Evolutionary conservation across 257 asterid genomes (phyloP).

Genomic region (Scutellaria minor): DNA sequence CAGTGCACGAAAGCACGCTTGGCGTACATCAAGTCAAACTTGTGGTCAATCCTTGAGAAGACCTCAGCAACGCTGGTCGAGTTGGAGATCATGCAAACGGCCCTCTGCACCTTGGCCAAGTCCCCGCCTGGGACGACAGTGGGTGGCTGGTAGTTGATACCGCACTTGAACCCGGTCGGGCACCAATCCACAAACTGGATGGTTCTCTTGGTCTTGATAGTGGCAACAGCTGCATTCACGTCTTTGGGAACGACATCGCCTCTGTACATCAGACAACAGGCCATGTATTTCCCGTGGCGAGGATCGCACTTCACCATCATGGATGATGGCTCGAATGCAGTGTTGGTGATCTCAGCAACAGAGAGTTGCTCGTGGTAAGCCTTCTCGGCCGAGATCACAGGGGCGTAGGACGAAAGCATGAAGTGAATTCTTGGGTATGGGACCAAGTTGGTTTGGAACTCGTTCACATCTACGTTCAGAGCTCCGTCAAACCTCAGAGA

Average conservation of each 20-base stretch:
- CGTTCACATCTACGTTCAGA: constrained; percentile 59
- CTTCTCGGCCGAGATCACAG: constrained; percentile 65
- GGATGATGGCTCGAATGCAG: constrained; percentile 64
- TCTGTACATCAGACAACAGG: constrained; percentile 61
- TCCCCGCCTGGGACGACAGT: constrained; percentile 69
- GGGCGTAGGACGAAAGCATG: constrained; percentile 66
- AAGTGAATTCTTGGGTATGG: constrained; percentile 65
- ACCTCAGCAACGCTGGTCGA: constrained; percentile 65
- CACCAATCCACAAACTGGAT: constrained; percentile 67
- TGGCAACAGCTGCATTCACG: constrained; percentile 59
- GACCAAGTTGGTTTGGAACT: constrained; percentile 63
- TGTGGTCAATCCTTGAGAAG: constrained; percentile 58
- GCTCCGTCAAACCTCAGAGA: constrained; percentile 64
- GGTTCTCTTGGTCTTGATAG: constrained; percentile 63
- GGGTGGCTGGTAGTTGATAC: constrained; percentile 66
- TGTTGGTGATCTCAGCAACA: constrained; percentile 63
- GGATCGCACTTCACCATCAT: constrained; percentile 68
- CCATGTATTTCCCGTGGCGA: constrained; percentile 62
- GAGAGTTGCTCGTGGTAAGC: constrained; percentile 66
- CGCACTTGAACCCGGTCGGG: constrained; percentile 63
- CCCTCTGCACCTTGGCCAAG: constrained; percentile 62
- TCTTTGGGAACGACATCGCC: constrained; percentile 64
- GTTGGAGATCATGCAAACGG: constrained; percentile 61
- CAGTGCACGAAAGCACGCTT: constrained; percentile 65
- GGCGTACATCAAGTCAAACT: constrained; percentile 60